Evolutionary conservation across 2,329 filamentous ascomycete species (phyloP), one percentile per base, ranked within the genome.

Genomic region (Stachybotrys chartarum): DNA sequence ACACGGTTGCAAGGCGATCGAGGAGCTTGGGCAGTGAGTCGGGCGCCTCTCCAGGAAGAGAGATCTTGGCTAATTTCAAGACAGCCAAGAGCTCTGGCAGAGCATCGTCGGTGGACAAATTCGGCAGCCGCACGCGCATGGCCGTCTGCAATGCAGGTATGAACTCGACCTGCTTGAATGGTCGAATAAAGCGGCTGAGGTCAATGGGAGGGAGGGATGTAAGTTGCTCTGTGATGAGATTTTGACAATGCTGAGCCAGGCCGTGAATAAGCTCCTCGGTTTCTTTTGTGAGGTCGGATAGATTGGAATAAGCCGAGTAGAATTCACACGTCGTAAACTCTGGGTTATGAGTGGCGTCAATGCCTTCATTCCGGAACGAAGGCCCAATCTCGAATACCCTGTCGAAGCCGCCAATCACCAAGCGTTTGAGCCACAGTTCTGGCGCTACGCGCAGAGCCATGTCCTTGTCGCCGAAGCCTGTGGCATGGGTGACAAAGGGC

Each of bases 261-360:
- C 80, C 78, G 39, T 68, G 75, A 35, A 97, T 72, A 51, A 97
- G 72, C 14, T 79, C 75, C 68, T 94, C 88, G 1, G 93, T 97
- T 67, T 85, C 83, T 18, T 71, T 68, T 66, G 96, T 91, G 52
- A 97, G 75, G 47, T 89, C 83, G 42, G 85, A 75, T 0, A 97
- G 79, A 60, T 87, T 88, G 57, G 87, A 85, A 65, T 92, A 95
- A 3, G 92, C 87, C 58, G 88, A 86, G 72, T 99, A 99, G 73
- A 96, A 97, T 73, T 99, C 94, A 76, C 93, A 97, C 57, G 90
- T 97, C 49, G 90, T 94, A 73, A 97, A 99, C 68, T 99, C 94
- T 0, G 94, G 93, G 67, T 99, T 99, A 69, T 99, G 94, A 0
- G 91, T 96, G 32, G 82, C 82, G 69, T 97, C 92, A 42, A 96